phyloP scores from a whole-genome alignment of 345 rosid genomes.

The Cardamine occulta region DNA sequence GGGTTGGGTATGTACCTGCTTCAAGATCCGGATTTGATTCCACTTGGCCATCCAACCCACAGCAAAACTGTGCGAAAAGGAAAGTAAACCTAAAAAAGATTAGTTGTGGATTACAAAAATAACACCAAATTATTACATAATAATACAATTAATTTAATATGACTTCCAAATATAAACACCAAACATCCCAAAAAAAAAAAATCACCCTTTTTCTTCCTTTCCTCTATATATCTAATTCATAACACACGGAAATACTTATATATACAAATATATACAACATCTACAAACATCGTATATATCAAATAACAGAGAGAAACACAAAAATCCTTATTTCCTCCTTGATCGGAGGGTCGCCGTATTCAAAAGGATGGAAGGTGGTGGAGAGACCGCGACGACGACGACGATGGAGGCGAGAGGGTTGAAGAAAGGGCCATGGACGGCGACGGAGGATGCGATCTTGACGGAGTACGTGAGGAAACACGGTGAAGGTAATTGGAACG shows the following conservation, averaged over 20 bases:
- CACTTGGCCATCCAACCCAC: no score
- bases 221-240: constrained; percentile 39
- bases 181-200: constrained; percentile 20
- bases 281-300: constrained; percentile 39
- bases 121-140: constrained; percentile 46
- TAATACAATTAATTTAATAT: constrained; percentile 10
- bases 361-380: constrained; percentile 36
- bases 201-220: constrained; percentile 23
- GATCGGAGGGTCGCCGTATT: constrained; percentile 39
- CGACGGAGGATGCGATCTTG: constrained; percentile 72
- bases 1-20: no score
- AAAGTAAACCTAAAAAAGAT: no score
- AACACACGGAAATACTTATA: constrained; percentile 30
- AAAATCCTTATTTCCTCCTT: constrained; percentile 28
- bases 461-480: constrained; percentile 70
- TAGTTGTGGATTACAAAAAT: no score
- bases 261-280: constrained; percentile 29
- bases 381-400: constrained; percentile 11
- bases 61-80: no score
- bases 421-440: constrained; percentile 92
- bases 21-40: no score
- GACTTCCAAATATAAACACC: constrained; percentile 35
- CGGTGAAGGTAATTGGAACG: constrained; percentile 89
- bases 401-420: constrained; percentile 42
- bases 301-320: constrained; percentile 25